These are phyloP conservation scores for Fusarium verrucosum DNA, from an alignment of 2,329 filamentous ascomycete genomes.

Conservation along the genomic window DNA sequence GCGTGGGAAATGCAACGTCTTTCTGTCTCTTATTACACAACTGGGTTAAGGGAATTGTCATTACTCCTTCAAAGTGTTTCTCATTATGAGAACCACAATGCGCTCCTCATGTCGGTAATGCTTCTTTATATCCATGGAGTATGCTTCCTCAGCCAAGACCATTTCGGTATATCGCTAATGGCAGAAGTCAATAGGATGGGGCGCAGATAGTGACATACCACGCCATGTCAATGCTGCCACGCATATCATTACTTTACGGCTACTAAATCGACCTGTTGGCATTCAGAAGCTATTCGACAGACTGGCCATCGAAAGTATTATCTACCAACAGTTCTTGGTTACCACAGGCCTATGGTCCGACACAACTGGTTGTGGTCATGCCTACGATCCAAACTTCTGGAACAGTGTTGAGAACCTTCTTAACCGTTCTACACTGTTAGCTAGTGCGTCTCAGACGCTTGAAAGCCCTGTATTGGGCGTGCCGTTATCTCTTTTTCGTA, in stretches of 20 bases:
- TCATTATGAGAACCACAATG: slow-evolving; percentile 34
- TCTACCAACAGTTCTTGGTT: slow-evolving; percentile 38
- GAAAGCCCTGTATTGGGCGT: slow-evolving; percentile 41
- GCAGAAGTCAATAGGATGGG: slow-evolving; percentile 31
- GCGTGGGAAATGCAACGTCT: slow-evolving; percentile 35
- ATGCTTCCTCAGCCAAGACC: background rate
- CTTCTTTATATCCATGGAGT: slow-evolving; percentile 42
- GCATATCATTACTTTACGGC: slow-evolving; percentile 27
- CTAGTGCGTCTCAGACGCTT: slow-evolving; percentile 11
- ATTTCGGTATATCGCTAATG: fast-evolving
- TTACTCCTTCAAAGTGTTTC: slow-evolving; percentile 17
- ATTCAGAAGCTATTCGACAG: slow-evolving; percentile 33
- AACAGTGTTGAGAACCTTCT: slow-evolving; percentile 26
- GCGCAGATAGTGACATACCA: slow-evolving; percentile 32
- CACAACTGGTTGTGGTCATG: background rate
- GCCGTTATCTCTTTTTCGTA: slow-evolving; percentile 31
- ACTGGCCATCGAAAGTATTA: slow-evolving; percentile 38
- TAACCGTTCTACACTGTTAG: slow-evolving; percentile 14
- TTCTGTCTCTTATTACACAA: slow-evolving; percentile 37
- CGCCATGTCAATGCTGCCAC: slow-evolving; percentile 36
- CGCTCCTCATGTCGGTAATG: slow-evolving; percentile 41
- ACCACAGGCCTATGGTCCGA: slow-evolving; percentile 39
- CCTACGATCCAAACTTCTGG: slow-evolving; percentile 35
- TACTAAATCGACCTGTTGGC: slow-evolving; percentile 8
- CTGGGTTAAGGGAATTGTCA: slow-evolving; percentile 32